Conservation (phyloP, 2,329 filamentous ascomycete species). For the Pseudocercospora musae region DNA sequence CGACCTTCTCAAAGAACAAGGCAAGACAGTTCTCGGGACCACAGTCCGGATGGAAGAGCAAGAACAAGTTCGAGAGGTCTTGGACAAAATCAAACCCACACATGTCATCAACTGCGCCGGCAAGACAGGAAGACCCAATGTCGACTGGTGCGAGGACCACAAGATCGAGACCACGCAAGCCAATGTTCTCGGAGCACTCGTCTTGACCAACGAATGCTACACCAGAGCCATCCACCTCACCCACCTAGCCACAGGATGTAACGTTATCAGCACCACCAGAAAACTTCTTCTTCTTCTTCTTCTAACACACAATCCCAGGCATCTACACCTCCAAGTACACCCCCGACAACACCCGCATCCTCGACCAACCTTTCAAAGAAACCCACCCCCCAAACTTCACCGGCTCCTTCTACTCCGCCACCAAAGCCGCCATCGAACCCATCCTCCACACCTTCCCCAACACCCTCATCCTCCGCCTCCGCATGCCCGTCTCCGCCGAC, state of each 20-base stretch:
- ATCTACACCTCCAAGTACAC: constrained; percentile 28
- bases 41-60: constrained; percentile 64
- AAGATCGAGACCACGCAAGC: constrained; percentile 64
- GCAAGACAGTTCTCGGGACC: constrained; percentile 60
- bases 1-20: constrained; percentile 55
- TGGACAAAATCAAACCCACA: constrained; percentile 60
- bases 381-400: constrained; percentile 62
- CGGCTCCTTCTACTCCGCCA: constrained; percentile 66
- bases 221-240: constrained; percentile 60
- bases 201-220: constrained; percentile 61
- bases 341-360: constrained; percentile 54
- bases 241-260: constrained; percentile 65
- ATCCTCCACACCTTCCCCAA: constrained; percentile 63
- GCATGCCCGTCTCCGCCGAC: constrained; percentile 68
- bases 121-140: constrained; percentile 64
- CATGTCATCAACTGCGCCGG: constrained; percentile 66
- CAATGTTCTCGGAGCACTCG: constrained; percentile 64
- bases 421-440: constrained; percentile 64
- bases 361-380: constrained; percentile 59
- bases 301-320: constrained; percentile 14
- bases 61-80: constrained; percentile 54
- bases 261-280: neutral
- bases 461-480: constrained; percentile 61
- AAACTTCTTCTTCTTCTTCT: too few species aligned
- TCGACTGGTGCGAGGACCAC: constrained; percentile 70